Conservation (phyloP, 331 rosid genomes). For the Prunus yedoensis region DNA sequence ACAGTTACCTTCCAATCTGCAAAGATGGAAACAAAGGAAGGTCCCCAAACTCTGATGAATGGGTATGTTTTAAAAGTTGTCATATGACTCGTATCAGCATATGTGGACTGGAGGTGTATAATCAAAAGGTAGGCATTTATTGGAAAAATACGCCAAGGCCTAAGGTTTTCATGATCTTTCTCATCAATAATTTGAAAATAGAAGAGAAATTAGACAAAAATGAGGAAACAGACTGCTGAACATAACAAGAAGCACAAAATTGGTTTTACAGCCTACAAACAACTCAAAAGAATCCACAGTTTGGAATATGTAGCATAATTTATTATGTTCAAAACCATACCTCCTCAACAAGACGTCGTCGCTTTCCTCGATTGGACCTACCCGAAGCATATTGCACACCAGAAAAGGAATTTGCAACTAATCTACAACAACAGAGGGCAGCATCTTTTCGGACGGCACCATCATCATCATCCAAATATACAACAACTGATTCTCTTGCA, state of each 20-base stretch:
- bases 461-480: constrained; percentile 94
- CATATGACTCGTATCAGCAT: neutral
- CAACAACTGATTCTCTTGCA: constrained; percentile 90
- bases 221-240: neutral
- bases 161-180: neutral
- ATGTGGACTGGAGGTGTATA: neutral
- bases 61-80: neutral
- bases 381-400: constrained; percentile 71
- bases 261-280: neutral
- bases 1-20: neutral
- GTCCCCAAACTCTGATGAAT: neutral
- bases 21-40: neutral
- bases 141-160: neutral
- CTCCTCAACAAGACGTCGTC: constrained; percentile 86
- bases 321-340: constrained; percentile 40
- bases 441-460: constrained; percentile 93
- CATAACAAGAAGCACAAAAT: neutral
- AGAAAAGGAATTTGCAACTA: constrained; percentile 80
- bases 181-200: neutral
- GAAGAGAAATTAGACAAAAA: neutral
- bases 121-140: neutral
- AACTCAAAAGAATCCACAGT: neutral
- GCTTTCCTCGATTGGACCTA: constrained; percentile 80
- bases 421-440: constrained; percentile 91
- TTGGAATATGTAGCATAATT: neutral